Conservation (phyloP, 2,329 filamentous ascomycete genomes). For the Ascochyta viciae-villosae region DNA sequence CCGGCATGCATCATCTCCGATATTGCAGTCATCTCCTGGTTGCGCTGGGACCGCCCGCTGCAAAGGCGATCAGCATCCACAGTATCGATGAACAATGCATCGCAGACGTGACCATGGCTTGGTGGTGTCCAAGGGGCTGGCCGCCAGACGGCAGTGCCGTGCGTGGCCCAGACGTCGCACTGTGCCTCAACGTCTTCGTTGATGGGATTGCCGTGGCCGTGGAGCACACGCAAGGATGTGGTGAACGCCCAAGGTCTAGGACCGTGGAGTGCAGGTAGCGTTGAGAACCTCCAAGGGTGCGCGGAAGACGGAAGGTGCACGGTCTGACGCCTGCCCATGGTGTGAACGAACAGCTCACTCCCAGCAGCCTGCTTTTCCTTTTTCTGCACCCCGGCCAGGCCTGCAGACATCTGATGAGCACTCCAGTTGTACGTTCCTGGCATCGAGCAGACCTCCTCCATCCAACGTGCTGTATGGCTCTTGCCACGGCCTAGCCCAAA, state of each 20-base stretch:
- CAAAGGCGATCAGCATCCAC: slow-evolving; percentile 42
- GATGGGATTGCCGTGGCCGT: slow-evolving; percentile 22
- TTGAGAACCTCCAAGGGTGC: slow-evolving; percentile 29
- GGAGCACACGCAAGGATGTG: slow-evolving; percentile 29
- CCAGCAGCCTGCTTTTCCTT: slow-evolving; percentile 38
- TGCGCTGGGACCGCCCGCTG: slow-evolving; percentile 31
- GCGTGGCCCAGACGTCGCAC: neutral
- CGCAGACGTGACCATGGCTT: neutral
- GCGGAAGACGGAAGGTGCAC: slow-evolving; percentile 48
- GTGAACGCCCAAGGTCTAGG: slow-evolving; percentile 26
- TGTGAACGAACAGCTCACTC: slow-evolving; percentile 25
- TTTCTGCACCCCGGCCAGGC: slow-evolving; percentile 31
- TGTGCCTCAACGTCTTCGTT: slow-evolving; percentile 14
- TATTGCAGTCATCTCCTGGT: slow-evolving; percentile 25
- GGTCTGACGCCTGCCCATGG: slow-evolving; percentile 26
- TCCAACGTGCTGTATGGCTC: slow-evolving; percentile 39
- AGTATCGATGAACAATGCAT: slow-evolving; percentile 1
- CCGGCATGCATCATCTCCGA: slow-evolving; percentile 28
- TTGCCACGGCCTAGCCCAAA: slow-evolving; percentile 38
- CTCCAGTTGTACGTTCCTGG: slow-evolving; percentile 38
- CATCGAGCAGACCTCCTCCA: slow-evolving; percentile 37
- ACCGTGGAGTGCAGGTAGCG: slow-evolving; percentile 31
- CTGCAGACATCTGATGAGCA: slow-evolving; percentile 35
- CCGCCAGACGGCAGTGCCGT: neutral
- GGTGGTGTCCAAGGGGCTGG: neutral